These are phyloP conservation scores for Neurospora cerealis DNA, from an alignment of 495 filamentous ascomycete genomes.

Conservation along the genomic window DNA sequence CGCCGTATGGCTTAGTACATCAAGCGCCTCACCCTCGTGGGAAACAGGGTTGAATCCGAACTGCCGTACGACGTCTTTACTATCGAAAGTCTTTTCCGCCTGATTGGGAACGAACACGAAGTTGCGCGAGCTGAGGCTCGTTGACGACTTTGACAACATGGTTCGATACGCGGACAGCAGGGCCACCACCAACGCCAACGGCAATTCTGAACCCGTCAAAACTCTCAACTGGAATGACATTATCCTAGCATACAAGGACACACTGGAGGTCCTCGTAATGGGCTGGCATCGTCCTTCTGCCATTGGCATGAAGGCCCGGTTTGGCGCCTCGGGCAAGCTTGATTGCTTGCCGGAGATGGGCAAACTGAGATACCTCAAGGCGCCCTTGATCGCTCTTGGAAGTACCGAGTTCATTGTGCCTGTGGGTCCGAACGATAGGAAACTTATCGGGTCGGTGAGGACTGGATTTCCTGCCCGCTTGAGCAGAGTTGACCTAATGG, in stretches of 20 bases:
- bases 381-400: rapidly evolving
- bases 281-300: not conserved
- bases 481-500: not conserved
- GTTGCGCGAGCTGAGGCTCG: not conserved
- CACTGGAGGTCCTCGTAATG: not conserved
- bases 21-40: not conserved
- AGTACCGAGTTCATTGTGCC: not conserved
- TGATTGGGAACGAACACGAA: not conserved
- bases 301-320: not conserved
- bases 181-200: not conserved
- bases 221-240: not conserved
- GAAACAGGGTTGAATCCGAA: not conserved
- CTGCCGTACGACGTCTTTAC: not conserved
- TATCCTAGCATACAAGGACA: not conserved
- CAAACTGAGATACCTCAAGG: not conserved
- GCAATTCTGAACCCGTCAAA: not conserved
- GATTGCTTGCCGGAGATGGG: not conserved
- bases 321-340: not conserved
- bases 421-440: rapidly evolving
- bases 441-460: rapidly evolving
- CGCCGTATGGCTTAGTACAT: no score
- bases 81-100: not conserved
- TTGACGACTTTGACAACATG: not conserved
- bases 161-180: not conserved
- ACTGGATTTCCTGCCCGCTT: rapidly evolving